Evolutionary conservation across 73 alveolate species (phyloP), one percentile per base, ranked within the genome.

Genomic region (Urostyla sp.): DNA sequence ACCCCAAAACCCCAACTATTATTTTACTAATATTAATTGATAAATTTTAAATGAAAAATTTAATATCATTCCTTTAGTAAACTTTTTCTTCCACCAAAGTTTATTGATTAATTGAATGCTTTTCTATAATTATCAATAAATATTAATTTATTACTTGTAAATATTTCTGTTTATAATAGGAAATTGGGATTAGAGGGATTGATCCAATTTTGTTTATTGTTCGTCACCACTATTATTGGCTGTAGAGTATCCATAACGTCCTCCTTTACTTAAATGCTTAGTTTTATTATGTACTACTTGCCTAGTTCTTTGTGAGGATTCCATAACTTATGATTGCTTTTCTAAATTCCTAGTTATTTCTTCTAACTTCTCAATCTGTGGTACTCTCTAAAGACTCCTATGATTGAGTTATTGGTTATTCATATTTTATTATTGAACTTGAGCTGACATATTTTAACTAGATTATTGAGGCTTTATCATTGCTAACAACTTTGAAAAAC

Each of bases 401-500:
- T 20, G 21, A 63, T 45, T 38, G 34, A 50, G 21, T 8, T 43
- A 43, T 8, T 15, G 43, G n/a, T 20, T 40, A 23, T 40, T n/a
- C 6, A 8, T 1, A 27, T 1, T 8, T 45, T 37, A 21, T 40
- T 63, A 63, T 63, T 36, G 32, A 34, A 34, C 7, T 24, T 16
- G 23, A 3, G 6, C 7, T 55, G 10, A 55, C 20, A 46, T 55
- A 55, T 5, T 21, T 18, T 6, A 20, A 20, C 5, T 26, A 7
- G 75, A 28, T 36, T 23, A 26, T 15, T 92, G 91, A 43, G 94
- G 92, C 40, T 91, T 84, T 63, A 90, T 75, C 91, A 84, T 81
- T 52, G 94, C 95, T 30, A 93, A 74, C 96, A 93, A 87, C 77
- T 88, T 93, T 24, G 96, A 90, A 80, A 93, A 93, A 10, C 98